phyloP scores from a whole-genome alignment of 352 stramenopile species.

The Globisporangium okanoganense region DNA sequence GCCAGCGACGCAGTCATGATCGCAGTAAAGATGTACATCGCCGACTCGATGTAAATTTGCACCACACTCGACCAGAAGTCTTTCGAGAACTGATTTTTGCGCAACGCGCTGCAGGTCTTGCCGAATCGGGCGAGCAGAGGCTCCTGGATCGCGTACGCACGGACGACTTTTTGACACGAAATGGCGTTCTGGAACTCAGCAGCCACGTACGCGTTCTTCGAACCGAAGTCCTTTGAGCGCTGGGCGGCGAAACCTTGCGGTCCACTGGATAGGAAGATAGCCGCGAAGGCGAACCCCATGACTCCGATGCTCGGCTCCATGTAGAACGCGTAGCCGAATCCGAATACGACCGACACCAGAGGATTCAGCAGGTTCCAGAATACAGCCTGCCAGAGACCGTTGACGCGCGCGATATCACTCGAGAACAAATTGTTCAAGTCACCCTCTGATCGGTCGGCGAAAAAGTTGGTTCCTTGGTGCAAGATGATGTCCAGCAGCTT shows the following conservation, averaged over 20 bases:
- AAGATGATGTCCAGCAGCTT: constrained; percentile 78
- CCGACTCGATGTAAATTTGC: constrained; percentile 89
- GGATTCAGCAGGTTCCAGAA: constrained; percentile 89
- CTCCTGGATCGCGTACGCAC: constrained; percentile 81
- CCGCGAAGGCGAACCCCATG: constrained; percentile 82
- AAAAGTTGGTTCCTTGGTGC: constrained; percentile 76
- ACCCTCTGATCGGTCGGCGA: constrained; percentile 78
- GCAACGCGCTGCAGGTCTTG: constrained; percentile 53
- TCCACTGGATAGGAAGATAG: constrained; percentile 74
- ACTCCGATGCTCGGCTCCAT: constrained; percentile 81
- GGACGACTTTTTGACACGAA: constrained; percentile 84
- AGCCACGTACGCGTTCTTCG: constrained; percentile 84
- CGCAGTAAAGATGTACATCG: constrained; percentile 88
- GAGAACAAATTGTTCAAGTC: constrained; percentile 89
- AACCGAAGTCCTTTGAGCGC: constrained; percentile 83
- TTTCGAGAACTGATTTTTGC: constrained; percentile 86
- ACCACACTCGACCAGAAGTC: constrained; percentile 89
- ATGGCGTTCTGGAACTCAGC: constrained; percentile 87
- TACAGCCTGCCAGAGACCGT: constrained; percentile 81
- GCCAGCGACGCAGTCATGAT: constrained; percentile 83
- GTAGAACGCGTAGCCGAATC: constrained; percentile 80
- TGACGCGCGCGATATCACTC: constrained; percentile 83
- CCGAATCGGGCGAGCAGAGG: constrained; percentile 71
- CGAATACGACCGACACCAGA: constrained; percentile 71
- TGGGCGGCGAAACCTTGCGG: constrained; percentile 81